A percentile compares a stretch with the other conserved stretches of the same genome.
Conservation (phyloP, 352 stramenopile genomes). For the Phytophthora sojae region DNA sequence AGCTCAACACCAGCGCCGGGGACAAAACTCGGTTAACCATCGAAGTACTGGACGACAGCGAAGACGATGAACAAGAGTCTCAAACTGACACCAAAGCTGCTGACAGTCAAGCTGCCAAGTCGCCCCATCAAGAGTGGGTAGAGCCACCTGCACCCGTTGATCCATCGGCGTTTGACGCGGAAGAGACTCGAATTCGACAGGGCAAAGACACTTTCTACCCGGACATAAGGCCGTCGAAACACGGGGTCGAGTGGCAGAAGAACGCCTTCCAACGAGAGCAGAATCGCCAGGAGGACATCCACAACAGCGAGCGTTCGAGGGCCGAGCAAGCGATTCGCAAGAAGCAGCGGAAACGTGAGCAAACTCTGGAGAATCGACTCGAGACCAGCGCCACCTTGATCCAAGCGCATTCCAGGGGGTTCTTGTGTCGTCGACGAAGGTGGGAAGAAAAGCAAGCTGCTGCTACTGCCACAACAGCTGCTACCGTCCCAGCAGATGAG, state of each 20-base stretch:
- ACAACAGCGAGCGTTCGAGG: slow-evolving; percentile 24
- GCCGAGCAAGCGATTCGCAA: slow-evolving; percentile 26
- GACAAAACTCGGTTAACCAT: slow-evolving; percentile 66
- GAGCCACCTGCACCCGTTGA: slow-evolving; percentile 33
- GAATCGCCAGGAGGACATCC: slow-evolving; percentile 44
- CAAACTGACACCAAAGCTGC: slow-evolving; percentile 6
- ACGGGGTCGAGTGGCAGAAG: slow-evolving; percentile 52
- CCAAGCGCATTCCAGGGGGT: slow-evolving; percentile 68
- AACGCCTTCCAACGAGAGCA: slow-evolving; percentile 48
- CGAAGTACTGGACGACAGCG: slow-evolving; percentile 68
- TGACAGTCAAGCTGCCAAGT: not conserved
- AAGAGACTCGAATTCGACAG: slow-evolving; percentile 64
- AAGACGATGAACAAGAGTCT: slow-evolving; percentile 28
- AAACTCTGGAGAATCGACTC: slow-evolving; percentile 46
- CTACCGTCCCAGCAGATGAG: not conserved
- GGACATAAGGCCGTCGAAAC: slow-evolving; percentile 59
- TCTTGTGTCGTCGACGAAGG: slow-evolving; percentile 47
- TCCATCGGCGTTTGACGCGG: slow-evolving; percentile 57
- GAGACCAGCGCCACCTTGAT: slow-evolving; percentile 70
- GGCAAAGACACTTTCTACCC: slow-evolving; percentile 72
- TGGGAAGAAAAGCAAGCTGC: slow-evolving; percentile 28
- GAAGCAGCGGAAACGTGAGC: slow-evolving; percentile 28
- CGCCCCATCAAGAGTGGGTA: not conserved
- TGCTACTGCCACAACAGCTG: not conserved
- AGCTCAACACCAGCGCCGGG: slow-evolving; percentile 7